Percentiles rank a stretch among this genome's conserved stretches.
phyloP scores from a whole-genome alignment of 192 early-diverging fungal species.

The Chytriomyces hyalinus region DNA sequence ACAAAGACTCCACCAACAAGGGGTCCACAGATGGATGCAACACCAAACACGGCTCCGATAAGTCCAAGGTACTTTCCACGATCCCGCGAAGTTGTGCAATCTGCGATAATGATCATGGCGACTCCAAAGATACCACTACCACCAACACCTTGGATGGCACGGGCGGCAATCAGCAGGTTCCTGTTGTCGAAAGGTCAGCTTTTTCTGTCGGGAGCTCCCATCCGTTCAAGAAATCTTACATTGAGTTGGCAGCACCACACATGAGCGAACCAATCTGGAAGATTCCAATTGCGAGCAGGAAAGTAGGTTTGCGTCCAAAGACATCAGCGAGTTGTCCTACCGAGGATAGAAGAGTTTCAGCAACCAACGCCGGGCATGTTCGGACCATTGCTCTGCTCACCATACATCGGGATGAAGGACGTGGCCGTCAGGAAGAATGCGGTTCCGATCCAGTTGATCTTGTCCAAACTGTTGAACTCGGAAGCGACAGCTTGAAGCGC shows the following conservation, averaged over 20 bases:
- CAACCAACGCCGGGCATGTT: neutral
- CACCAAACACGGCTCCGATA: constrained; percentile 74
- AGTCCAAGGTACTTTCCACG: constrained; percentile 79
- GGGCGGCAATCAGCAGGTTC: constrained; percentile 67
- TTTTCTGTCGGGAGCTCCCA: too few species aligned
- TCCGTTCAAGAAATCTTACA: constrained; percentile 71
- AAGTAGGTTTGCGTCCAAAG: constrained; percentile 78
- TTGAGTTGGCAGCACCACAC: constrained; percentile 68
- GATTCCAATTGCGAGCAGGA: constrained; percentile 72
- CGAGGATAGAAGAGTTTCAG: constrained; percentile 46
- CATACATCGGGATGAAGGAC: constrained; percentile 76
- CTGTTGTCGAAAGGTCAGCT: too few species aligned
- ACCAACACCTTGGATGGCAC: constrained; percentile 77
- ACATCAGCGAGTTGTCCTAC: constrained; percentile 89
- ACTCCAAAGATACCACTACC: constrained; percentile 81
- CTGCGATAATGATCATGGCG: constrained; percentile 83
- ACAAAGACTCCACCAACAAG: constrained; percentile 81
- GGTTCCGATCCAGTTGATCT: constrained; percentile 50
- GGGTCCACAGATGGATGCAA: constrained; percentile 79
- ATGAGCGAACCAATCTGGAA: constrained; percentile 80
- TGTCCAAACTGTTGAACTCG: constrained; percentile 41
- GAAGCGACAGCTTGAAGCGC: constrained; percentile 41
- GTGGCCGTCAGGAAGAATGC: constrained; percentile 48
- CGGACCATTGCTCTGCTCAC: neutral
- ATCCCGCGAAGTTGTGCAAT: constrained; percentile 72